A percentile compares a stretch with the other conserved stretches of the same genome.
phyloP scores from a whole-genome alignment of 2,329 filamentous ascomycete genomes.

The Colletotrichum chrysophilum region DNA sequence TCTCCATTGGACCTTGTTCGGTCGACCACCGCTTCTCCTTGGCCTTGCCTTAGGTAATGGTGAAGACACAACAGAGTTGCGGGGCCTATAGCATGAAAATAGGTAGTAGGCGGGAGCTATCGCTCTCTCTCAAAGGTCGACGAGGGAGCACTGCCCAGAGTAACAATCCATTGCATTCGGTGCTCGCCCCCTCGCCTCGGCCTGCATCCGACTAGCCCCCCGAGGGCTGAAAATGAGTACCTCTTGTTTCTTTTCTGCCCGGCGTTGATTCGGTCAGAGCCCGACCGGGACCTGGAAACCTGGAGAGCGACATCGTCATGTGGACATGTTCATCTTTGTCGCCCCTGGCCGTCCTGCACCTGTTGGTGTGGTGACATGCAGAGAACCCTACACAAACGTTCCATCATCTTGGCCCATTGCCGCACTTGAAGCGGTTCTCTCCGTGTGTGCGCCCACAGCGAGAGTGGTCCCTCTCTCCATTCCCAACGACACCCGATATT shows the following conservation, averaged over 20 bases:
- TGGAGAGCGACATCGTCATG: conserved; percentile 7
- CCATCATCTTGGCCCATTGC: background rate
- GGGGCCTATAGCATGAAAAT: background rate
- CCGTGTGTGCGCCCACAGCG: background rate
- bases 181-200: background rate
- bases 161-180: conserved; percentile 12
- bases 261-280: background rate
- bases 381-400: conserved; percentile 11
- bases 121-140: background rate
- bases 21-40: background rate
- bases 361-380: conserved; percentile 16
- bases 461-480: conserved; percentile 1
- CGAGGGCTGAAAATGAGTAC: background rate
- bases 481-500: background rate
- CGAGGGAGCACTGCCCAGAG: background rate
- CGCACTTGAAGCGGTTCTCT: conserved; percentile 4
- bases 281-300: background rate
- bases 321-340: background rate
- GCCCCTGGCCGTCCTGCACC: background rate
- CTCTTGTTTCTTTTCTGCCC: background rate
- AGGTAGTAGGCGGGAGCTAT: background rate
- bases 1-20: background rate
- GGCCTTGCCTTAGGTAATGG: conserved; percentile 9
- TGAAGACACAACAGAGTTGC: background rate
- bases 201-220: background rate